phyloP scores from a whole-genome alignment of 768 basidiomycete species.

The Lepiota venenata region DNA sequence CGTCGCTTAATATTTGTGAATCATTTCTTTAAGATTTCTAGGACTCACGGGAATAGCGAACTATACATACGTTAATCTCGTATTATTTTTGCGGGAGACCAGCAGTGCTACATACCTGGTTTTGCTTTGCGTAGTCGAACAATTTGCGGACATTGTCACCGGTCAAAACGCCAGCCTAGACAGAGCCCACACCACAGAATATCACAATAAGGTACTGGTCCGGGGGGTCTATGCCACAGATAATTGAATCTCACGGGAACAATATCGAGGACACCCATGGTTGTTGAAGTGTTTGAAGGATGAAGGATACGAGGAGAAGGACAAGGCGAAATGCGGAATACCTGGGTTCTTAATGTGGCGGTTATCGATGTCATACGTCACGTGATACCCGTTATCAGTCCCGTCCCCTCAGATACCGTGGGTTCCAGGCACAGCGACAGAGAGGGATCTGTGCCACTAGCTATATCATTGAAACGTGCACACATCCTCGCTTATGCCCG shows the following conservation, averaged over 20 bases:
- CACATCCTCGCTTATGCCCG: no score
- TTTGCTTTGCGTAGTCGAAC: constrained; percentile 88
- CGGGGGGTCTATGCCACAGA: not conserved
- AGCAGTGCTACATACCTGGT: constrained; percentile 57
- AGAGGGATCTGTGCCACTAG: not conserved
- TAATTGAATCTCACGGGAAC: constrained; percentile 62
- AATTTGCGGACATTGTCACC: constrained; percentile 94
- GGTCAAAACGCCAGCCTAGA: constrained; percentile 89
- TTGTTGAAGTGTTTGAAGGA: constrained; percentile 9
- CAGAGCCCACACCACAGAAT: constrained; percentile 1
- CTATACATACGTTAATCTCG: constrained; percentile 29
- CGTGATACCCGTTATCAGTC: constrained; percentile 11
- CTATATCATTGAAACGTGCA: not conserved
- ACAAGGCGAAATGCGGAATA: constrained; percentile 6
- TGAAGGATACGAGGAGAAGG: constrained; percentile 1
- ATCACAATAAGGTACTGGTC: not conserved
- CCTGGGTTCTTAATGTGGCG: constrained; percentile 9
- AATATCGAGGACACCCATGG: constrained; percentile 80
- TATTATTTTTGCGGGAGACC: not conserved
- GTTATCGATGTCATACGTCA: constrained; percentile 17
- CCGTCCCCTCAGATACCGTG: not conserved
- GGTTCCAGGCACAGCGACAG: not conserved
- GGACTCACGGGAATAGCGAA: constrained; percentile 81
- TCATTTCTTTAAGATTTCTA: not conserved
- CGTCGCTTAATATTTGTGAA: constrained; percentile 7